A percentile compares a stretch with the other conserved stretches of the same genome.
Conservation (phyloP, 257 asterid genomes). For the Przewalskia tangutica region DNA sequence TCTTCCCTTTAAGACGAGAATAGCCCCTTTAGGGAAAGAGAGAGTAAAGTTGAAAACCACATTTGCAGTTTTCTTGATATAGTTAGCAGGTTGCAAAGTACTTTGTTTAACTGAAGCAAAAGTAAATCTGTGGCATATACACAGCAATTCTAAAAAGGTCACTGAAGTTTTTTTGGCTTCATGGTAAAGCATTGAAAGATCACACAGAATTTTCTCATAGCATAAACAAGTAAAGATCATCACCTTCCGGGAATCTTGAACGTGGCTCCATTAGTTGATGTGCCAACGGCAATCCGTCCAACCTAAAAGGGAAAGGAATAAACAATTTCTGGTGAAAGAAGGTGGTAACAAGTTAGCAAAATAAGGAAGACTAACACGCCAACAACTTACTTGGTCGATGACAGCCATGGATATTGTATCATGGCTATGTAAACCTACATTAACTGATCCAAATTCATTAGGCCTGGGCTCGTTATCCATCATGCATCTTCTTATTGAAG, state of each 20-base stretch:
- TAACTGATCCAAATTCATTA: constrained; percentile 20
- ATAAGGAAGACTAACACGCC: neutral
- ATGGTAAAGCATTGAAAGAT: neutral
- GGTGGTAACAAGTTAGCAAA: neutral
- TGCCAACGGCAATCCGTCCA: constrained; percentile 82
- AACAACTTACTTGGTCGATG: constrained; percentile 60
- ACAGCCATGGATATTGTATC: constrained; percentile 98
- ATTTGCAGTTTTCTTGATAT: neutral
- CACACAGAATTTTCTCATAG: neutral
- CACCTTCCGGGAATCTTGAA: constrained; percentile 98
- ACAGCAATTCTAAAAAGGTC: neutral
- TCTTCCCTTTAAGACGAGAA: neutral
- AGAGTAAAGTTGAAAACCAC: neutral
- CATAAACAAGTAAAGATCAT: neutral
- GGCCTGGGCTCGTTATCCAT: constrained; percentile 11
- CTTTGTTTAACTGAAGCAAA: neutral
- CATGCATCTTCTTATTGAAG: constrained; percentile 18
- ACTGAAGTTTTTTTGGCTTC: neutral
- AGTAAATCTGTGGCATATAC: neutral
- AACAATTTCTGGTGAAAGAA: neutral
- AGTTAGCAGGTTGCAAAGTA: neutral
- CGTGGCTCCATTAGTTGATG: constrained; percentile 95
- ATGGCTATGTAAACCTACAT: constrained; percentile 50
- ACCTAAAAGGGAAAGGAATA: constrained; percentile 27
- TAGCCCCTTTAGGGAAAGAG: neutral